Base-by-base conservation (phyloP, 257 asterid species). In the Solanum lignicaule region DNA sequence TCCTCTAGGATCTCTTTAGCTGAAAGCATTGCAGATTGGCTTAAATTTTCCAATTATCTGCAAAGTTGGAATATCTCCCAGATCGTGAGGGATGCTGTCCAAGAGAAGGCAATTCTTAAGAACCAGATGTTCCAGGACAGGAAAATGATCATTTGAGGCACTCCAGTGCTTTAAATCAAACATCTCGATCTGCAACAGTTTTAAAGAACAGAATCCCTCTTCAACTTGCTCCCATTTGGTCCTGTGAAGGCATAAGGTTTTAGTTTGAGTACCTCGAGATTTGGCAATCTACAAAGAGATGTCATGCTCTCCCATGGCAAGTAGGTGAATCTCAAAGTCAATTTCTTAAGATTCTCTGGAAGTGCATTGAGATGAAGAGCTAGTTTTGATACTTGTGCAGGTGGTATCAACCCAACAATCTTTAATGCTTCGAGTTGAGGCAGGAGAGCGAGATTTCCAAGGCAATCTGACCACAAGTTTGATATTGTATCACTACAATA, bases 11-110 rank as follows among this genome's bases (percentile, higher is more conserved):
- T 89, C 43, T 85, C 27, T 21, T 27, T 88, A 21, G 90, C 92
- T 16, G 89, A 84, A 43, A 25, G 55, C 39, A 36, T 62, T 1
- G 36, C 84, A 48, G 58, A 55, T 5, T 43, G 20, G 29, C 74
- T 83, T 52, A 88, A 90, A 20, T 41, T 13, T 29, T 82, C 74
- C 68, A n/a, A 92, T 83, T 68, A 79, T 35, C 65, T 87, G 73
- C 14, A 91, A 90, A 16, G 88, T 86, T 1, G 88, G 39, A 81
- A 92, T 84, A 1, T 89, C 91, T 31, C 91, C 90, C 13, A 90
- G 27, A 8, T 48, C 87, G 9, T 13, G 13, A 39, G 91, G 91
- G 35, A 89, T 88, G 55, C 87, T 86, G 1, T 86, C 71, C 11
- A 91, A 86, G 23, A 4, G 43, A 46, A 5, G n/a, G 41, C 90